These are phyloP conservation scores for Fabrea salina DNA, from an alignment of 169 alveolate species.

Conservation along the genomic window DNA sequence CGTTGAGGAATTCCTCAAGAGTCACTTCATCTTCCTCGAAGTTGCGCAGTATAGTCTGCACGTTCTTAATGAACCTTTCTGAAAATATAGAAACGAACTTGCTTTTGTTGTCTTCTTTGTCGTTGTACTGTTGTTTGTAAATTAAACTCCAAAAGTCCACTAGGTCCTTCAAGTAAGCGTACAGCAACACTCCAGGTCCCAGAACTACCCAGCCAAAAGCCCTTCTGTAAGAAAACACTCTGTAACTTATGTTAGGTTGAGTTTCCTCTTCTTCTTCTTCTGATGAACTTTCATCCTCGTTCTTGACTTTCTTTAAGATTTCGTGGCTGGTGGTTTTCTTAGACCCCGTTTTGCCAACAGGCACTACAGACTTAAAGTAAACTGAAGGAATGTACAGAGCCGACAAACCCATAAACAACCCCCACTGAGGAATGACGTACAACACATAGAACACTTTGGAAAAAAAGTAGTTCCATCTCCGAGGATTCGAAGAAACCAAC, in stretches of 20 bases:
- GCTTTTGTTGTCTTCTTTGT: neutral
- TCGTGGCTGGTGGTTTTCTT: neutral
- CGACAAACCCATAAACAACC: neutral
- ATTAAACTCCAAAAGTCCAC: constrained; percentile 3
- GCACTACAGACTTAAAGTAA: neutral
- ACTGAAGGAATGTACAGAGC: neutral
- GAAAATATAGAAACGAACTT: neutral
- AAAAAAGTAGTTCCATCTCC: neutral
- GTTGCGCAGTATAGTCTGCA: neutral
- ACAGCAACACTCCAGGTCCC: neutral
- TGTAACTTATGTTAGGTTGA: neutral
- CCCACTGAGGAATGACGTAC: constrained; percentile 8
- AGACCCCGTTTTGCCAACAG: constrained; percentile 9
- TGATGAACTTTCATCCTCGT: neutral
- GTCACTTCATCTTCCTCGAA: neutral
- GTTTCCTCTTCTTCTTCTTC: constrained; percentile 13
- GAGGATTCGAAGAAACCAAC: neutral
- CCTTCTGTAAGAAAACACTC: neutral
- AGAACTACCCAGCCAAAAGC: neutral
- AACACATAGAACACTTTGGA: constrained; percentile 10
- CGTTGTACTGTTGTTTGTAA: neutral
- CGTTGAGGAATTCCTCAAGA: neutral
- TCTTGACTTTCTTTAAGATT: neutral
- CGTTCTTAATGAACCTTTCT: constrained; percentile 8
- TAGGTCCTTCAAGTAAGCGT: neutral